Percentiles rank a stretch among this genome's conserved stretches.
Evolutionary conservation across 495 filamentous ascomycete species (phyloP).

Genomic region (Xylaria curta): DNA sequence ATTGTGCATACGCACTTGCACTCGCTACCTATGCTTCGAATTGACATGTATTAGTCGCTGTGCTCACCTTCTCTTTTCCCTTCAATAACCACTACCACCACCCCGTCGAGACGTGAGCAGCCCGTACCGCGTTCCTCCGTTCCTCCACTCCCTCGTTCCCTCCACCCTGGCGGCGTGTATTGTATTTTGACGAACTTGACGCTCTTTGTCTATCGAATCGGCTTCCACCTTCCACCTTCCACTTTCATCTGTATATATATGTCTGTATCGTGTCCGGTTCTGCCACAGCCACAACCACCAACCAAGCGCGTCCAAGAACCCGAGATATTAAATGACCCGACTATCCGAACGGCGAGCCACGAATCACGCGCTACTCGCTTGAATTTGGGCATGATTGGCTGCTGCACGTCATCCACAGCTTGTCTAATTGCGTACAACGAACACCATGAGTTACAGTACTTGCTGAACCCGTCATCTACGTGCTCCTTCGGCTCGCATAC

Average conservation of each 20-base stretch:
- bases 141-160: not conserved
- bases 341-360: not conserved
- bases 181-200: not conserved
- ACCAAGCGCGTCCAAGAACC: not conserved
- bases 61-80: not conserved
- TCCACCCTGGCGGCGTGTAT: not conserved
- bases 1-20: not conserved
- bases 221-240: not conserved
- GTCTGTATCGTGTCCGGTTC: not conserved
- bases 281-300: not conserved
- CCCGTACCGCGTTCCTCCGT: not conserved
- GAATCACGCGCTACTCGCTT: not conserved
- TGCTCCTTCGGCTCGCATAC: not conserved
- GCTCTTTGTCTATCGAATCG: not conserved
- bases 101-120: not conserved
- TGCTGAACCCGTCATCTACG: constrained; percentile 8
- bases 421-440: not conserved
- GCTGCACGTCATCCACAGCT: not conserved
- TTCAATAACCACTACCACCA: not conserved
- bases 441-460: constrained; percentile 3
- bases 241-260: not conserved
- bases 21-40: not conserved
- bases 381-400: not conserved
- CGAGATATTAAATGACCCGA: constrained; percentile 1
- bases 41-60: not conserved